These are phyloP conservation scores for Solanum habrochaites DNA, from an alignment of 257 asterid species.

Conservation along the genomic window DNA sequence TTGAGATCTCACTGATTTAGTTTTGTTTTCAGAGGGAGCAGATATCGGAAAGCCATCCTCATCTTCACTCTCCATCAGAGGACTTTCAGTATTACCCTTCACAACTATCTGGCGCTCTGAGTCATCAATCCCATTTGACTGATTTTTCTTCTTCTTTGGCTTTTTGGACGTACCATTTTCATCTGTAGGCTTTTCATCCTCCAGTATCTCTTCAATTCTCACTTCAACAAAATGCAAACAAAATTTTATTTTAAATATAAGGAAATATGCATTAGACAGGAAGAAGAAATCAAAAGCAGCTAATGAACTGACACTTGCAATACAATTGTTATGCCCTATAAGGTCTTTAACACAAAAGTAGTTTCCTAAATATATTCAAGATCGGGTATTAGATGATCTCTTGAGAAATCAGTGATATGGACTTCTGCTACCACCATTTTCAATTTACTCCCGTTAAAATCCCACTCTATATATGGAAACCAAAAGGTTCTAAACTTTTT, in stretches of 20 bases:
- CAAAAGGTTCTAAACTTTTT: not conserved
- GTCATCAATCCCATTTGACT: conserved; percentile 13
- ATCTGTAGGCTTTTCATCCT: conserved; percentile 41
- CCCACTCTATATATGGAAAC: not conserved
- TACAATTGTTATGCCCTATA: not conserved
- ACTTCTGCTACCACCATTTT: not conserved
- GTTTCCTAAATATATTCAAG: not conserved
- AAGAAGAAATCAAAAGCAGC: not conserved
- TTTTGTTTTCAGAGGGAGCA: conserved; percentile 11
- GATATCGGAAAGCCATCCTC: conserved; percentile 87
- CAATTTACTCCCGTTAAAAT: not conserved
- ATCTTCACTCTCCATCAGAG: conserved; percentile 71
- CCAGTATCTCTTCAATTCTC: conserved; percentile 83
- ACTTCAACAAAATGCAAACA: conserved; percentile 24
- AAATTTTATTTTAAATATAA: not conserved
- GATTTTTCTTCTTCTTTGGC: conserved; percentile 45
- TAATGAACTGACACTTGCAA: not conserved
- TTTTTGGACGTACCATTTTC: conserved; percentile 29
- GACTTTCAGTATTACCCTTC: conserved; percentile 22
- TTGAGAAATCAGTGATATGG: not conserved
- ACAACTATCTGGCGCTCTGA: conserved; percentile 35
- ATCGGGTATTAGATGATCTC: not conserved
- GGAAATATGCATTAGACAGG: not conserved
- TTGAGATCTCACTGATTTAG: conserved; percentile 12
- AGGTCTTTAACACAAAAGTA: not conserved